Base-by-base conservation (phyloP, 2,329 filamentous ascomycete species). In the Didymosphaeria variabile region DNA sequence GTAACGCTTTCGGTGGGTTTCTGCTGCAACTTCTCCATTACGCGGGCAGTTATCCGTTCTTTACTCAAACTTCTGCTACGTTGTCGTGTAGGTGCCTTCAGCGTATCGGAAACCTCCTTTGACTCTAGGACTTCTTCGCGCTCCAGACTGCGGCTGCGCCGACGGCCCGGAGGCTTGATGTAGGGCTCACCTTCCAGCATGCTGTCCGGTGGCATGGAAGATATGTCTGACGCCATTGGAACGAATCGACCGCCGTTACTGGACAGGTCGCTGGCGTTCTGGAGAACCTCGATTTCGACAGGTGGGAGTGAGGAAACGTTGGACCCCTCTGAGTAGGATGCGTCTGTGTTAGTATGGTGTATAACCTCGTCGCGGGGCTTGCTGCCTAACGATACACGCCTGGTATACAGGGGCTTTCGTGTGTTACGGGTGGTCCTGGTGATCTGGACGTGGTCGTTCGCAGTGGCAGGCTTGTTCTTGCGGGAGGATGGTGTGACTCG, bases 241-340 rank as follows among this genome's bases (percentile, higher is more conserved):
- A 89, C 81, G 75, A 91, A 93, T 78, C 87, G 74, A 79, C 90
- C 84, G 74, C 85, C 79, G 80, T 88, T 79, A 75, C 90, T 73
- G 86, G 86, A 77, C 80, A 94, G 65, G 85, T 97, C 79, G 86
- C 91, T 83, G 85, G 85, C 77, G 85, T 89, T 75, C 53, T 87
- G 85, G 71, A 94, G 86, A 64, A 98, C 92, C 77, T 97, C 94
- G 62, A 97, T 91, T 75, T 97, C 93, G 66, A 97, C 89, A 38
- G 93, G 93, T 56, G 91, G 82, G 13, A 83, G 79, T 31, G 82
- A 90, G 57, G 83, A 85, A 59, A 94, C 85, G 77, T 90, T 93
- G 65, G 91, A 94, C 77, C 91, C 92, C 55, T 93, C 95, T 36
- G 90, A 91, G 75, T 91, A 91, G 40, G 92, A 95, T n/a, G 78